Percentiles rank a stretch among this genome's conserved stretches.
phyloP scores from a whole-genome alignment of 2,329 filamentous ascomycete species.

The Paecilomyces fulvus region DNA sequence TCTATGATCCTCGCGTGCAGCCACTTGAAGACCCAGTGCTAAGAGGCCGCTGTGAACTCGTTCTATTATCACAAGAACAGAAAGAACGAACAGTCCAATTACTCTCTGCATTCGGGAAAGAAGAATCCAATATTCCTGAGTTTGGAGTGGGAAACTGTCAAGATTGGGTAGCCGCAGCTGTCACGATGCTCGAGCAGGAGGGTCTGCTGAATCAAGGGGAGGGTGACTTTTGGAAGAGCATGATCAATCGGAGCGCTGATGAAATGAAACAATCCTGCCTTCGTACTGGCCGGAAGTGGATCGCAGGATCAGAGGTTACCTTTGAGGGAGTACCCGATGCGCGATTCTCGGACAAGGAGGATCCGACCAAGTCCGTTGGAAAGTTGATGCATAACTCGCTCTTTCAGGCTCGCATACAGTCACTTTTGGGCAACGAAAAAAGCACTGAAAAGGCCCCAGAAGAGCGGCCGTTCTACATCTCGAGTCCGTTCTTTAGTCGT shows the following conservation, averaged over 20 bases:
- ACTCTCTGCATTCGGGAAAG: constrained; percentile 7
- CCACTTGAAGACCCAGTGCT: constrained; percentile 12
- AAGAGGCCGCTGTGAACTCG: constrained; percentile 12
- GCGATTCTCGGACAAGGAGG: constrained; percentile 5
- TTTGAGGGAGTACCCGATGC: constrained; percentile 10
- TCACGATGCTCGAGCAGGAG: constrained; percentile 2
- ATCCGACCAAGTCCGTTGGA: constrained; percentile 1
- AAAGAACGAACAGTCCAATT: constrained; percentile 1
- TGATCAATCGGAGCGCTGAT: constrained; percentile 11
- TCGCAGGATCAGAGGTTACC: constrained; percentile 3
- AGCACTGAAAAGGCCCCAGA: neutral
- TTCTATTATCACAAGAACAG: constrained; percentile 5
- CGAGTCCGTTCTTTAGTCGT: constrained; percentile 10
- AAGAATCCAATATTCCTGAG: constrained; percentile 11
- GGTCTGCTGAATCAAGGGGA: constrained; percentile 6
- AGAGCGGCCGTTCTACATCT: constrained; percentile 10
- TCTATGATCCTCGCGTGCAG: constrained; percentile 13
- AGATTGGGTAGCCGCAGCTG: constrained; percentile 9
- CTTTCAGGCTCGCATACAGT: constrained; percentile 7
- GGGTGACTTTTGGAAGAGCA: constrained; percentile 10
- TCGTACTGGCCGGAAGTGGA: constrained; percentile 5
- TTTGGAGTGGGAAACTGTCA: constrained; percentile 10
- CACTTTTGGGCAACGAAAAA: constrained; percentile 3
- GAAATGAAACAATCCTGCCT: constrained; percentile 9
- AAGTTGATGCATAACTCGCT: constrained; percentile 7